phyloP scores from a whole-genome alignment of 1,284 basidiomycete genomes.

The Microstroma glucosiphilum region DNA sequence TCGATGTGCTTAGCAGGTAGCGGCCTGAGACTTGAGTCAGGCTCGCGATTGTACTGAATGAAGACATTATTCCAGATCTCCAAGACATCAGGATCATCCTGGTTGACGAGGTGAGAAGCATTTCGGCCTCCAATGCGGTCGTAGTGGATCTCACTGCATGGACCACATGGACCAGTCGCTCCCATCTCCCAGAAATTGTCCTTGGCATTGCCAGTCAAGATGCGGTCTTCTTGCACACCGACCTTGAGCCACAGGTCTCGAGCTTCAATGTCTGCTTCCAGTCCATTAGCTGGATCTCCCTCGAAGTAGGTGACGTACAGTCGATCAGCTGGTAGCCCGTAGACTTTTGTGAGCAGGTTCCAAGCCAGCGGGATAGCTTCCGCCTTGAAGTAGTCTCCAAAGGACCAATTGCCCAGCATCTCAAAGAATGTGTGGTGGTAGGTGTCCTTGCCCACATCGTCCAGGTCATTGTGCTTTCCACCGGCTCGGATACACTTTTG shows the following conservation, averaged over 20 bases:
- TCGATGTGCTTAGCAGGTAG: conserved; percentile 93
- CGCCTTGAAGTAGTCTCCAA: conserved; percentile 99
- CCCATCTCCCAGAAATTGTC: conserved; percentile 99
- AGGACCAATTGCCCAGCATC: conserved; percentile 98
- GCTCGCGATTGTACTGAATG: conserved; percentile 95
- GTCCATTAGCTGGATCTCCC: conserved; percentile 76
- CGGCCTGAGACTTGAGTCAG: conserved; percentile 69
- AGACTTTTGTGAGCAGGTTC: conserved; percentile 85
- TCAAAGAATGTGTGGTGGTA: conserved; percentile 97
- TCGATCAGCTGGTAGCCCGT: conserved; percentile 78
- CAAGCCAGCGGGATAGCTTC: conserved; percentile 89
- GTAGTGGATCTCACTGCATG: conserved; percentile 94
- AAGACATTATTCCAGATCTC: conserved; percentile 99
- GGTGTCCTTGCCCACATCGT: conserved; percentile 96
- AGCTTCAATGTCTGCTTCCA: conserved; percentile 79
- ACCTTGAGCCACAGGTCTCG: conserved; percentile 76
- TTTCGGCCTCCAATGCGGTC: conserved; percentile 92
- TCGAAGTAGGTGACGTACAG: conserved; percentile 98
- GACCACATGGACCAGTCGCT: conserved; percentile 91
- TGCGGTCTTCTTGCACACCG: conserved; percentile 80
- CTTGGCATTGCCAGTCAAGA: conserved; percentile 87
- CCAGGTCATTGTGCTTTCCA: conserved; percentile 97
- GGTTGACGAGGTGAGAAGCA: conserved; percentile 83
- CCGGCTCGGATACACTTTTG: conserved; percentile 98
- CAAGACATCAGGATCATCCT: conserved; percentile 89